These are phyloP conservation scores for Kodamaea leandrae DNA, from an alignment of 805 yeast species.

Conservation along the genomic window DNA sequence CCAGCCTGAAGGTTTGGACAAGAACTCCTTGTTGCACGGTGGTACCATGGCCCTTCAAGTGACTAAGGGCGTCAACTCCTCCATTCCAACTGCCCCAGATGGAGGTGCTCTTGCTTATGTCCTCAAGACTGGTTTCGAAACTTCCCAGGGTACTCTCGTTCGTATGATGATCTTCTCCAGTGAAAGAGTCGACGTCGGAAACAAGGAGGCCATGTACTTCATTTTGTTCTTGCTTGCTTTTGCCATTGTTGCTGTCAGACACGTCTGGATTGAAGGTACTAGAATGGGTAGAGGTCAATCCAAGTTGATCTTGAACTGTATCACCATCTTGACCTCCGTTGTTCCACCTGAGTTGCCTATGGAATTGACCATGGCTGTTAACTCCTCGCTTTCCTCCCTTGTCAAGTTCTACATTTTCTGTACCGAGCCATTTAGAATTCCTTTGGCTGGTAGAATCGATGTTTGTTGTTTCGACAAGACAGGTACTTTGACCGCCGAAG, in stretches of 20 bases:
- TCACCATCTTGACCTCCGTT: constrained; percentile 92
- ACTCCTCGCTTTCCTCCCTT: constrained; percentile 82
- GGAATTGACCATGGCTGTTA: constrained; percentile 98
- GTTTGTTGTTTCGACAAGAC: constrained; percentile 98
- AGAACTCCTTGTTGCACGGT: constrained; percentile 85
- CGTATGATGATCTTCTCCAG: constrained; percentile 97
- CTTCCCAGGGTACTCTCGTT: constrained; percentile 95
- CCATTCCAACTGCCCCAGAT: constrained; percentile 74
- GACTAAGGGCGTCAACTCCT: constrained; percentile 56
- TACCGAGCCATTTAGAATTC: constrained; percentile 98
- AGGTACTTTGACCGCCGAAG: constrained; percentile 97
- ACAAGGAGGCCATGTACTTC: constrained; percentile 89
- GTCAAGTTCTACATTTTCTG: constrained; percentile 88
- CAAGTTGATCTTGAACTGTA: constrained; percentile 91
- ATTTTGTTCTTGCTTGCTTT: constrained; percentile 85
- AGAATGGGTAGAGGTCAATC: constrained; percentile 93
- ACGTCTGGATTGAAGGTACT: constrained; percentile 97
- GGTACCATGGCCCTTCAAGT: constrained; percentile 96
- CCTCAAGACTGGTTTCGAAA: constrained; percentile 94
- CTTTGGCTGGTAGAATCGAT: constrained; percentile 95
- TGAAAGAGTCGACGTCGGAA: constrained; percentile 95
- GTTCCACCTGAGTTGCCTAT: constrained; percentile 99
- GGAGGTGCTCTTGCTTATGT: constrained; percentile 89
- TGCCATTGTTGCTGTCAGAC: constrained; percentile 95
- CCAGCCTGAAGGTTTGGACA: constrained; percentile 80